Evolutionary conservation across 208 protist genomes (phyloP).

Genomic region (Wallacemonas sp.): DNA sequence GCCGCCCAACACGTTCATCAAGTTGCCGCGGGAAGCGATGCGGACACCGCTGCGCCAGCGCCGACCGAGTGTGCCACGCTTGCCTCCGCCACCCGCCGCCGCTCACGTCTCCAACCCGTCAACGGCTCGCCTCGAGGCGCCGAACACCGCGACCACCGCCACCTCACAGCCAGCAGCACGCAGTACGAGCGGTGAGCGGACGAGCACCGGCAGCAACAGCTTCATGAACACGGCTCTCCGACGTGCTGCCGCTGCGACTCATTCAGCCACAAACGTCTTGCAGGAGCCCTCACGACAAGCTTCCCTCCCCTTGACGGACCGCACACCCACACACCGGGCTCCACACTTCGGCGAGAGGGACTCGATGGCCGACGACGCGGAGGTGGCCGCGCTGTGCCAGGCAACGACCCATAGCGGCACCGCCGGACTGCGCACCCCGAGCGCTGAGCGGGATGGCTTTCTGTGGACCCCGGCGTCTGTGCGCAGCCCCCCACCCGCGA

Average conservation of each 20-base stretch:
- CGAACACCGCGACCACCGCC: no score
- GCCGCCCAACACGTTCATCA: conserved; percentile 55
- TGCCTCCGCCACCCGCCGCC: conserved; percentile 9
- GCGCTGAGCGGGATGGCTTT: no score
- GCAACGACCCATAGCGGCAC: neutral
- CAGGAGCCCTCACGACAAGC: neutral
- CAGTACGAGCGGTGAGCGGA: no score
- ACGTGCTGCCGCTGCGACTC: no score
- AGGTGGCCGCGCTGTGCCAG: neutral
- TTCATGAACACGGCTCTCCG: neutral
- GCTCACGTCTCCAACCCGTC: no score
- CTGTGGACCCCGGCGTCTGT: neutral
- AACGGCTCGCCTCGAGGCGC: no score
- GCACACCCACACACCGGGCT: neutral
- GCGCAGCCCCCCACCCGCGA: conserved; percentile 1
- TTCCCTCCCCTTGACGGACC: neutral
- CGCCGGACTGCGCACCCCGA: neutral
- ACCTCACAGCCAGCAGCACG: no score
- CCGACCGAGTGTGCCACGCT: conserved; percentile 5
- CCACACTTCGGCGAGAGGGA: neutral
- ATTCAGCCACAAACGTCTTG: no score
- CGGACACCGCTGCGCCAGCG: neutral
- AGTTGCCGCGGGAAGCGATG: conserved; percentile 17
- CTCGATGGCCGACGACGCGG: no score
- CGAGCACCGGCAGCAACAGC: no score